Evolutionary conservation across 257 asterid species (phyloP), one percentile per base, ranked within the genome.

Genomic region (Fraxinus anomala): DNA sequence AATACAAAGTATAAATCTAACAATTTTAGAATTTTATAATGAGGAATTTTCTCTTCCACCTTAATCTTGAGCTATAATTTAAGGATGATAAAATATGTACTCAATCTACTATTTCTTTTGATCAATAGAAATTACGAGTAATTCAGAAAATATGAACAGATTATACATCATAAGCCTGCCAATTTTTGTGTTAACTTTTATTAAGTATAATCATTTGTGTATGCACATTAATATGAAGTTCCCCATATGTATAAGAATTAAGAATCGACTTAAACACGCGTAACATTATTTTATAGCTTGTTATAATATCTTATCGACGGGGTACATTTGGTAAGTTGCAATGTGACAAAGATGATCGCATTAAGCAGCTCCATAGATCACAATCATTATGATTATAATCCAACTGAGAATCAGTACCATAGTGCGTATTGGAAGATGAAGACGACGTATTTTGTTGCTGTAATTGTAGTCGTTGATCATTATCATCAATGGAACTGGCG

Each of bases 361-460:
- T 67, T 54, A 88, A 85, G 80, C 69, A 63, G 17, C 83, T 72
- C 93, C 91, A 87, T 0, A 87, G 78, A 70, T 87, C 89, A 19
- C 80, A 81, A 16, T 68, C 78, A 28, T 72, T 80, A 66, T 82
- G 74, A 78, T 79, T 82, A 13, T 77, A 75, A 26, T 68, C 67
- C 67, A 59, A 59, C 67, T 7, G 14, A 59, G 69, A 47, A 42
- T 13, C 51, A 12, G 13, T 79, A 9, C 12, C 72, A 34, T 75
- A 65, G 19, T 54, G 74, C 51, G 61, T 68, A 12, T 77, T 73
- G 28, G 81, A 56, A 30, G 82, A 47, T 36, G 84, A 72, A 1
- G 85, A 74, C 33, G 80, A 23, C 5, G 82, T 73, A 66, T 37
- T 74, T 21, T 79, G 82, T 21, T 37, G 73, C 56, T 72, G 80